A percentile compares a stretch with the other conserved stretches of the same genome.
Evolutionary conservation across 768 basidiomycete species (phyloP).

Genomic region (Hortiboletus campestris): DNA sequence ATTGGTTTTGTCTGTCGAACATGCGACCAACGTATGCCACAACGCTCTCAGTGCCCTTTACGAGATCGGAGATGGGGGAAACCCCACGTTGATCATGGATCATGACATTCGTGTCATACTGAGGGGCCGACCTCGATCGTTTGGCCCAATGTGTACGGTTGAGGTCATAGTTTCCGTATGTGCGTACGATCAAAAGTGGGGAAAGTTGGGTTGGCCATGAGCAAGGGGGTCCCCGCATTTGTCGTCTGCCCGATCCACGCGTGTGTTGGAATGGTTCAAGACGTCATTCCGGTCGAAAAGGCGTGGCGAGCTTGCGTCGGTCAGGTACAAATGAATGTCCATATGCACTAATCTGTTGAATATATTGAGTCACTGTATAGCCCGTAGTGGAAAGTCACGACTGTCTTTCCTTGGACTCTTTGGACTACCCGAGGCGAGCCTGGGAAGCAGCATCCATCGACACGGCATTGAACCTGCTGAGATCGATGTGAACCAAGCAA

Average conservation of each 20-base stretch:
- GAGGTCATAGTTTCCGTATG: slow-evolving; percentile 9
- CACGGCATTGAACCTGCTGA: neutral
- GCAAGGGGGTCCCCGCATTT: neutral
- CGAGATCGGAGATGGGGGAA: slow-evolving; percentile 11
- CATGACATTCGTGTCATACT: slow-evolving; percentile 2
- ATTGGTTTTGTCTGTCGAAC: slow-evolving; percentile 1
- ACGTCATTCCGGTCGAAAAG: slow-evolving; percentile 4
- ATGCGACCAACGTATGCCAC: slow-evolving; percentile 18
- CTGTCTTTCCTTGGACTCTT: neutral
- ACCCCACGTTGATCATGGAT: slow-evolving; percentile 12
- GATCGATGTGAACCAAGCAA: neutral
- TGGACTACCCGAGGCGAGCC: neutral
- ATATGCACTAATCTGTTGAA: neutral
- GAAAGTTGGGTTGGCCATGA: neutral
- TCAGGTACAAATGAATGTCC: neutral
- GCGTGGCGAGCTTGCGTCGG: neutral
- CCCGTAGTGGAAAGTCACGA: neutral
- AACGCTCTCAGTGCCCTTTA: neutral
- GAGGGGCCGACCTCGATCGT: slow-evolving; percentile 5
- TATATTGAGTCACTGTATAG: neutral
- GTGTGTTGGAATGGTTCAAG: slow-evolving; percentile 1
- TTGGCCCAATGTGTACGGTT: neutral
- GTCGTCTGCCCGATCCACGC: slow-evolving; percentile 1
- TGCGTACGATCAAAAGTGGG: slow-evolving; percentile 3
- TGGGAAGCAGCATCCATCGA: too few species aligned